phyloP scores from a whole-genome alignment of 2,329 filamentous ascomycete genomes.

The Botrytis galanthina region DNA sequence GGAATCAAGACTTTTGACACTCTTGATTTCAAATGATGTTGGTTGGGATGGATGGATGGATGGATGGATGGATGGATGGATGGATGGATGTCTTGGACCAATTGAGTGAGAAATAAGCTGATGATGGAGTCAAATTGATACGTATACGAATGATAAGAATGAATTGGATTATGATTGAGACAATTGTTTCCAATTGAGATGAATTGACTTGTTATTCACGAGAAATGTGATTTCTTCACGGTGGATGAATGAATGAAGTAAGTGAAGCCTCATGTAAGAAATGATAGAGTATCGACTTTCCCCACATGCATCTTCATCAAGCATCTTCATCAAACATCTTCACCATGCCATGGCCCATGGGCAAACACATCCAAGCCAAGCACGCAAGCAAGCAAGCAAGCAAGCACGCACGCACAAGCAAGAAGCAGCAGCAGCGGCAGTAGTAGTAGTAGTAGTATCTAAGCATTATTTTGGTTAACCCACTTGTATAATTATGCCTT shows the following conservation, averaged over 20 bases:
- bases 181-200: not conserved
- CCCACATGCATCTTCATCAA: constrained; percentile 2
- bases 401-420: not conserved
- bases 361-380: not conserved
- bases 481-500: constrained; percentile 6
- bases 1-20: not conserved
- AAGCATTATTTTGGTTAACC: not conserved
- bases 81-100: constrained; percentile 13
- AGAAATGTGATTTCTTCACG: not conserved
- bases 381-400: not conserved
- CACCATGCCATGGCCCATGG: too few species aligned
- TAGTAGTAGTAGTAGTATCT: not conserved
- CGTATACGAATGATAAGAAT: constrained; percentile 5
- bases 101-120: not conserved
- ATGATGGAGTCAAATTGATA: constrained; percentile 17
- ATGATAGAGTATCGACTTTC: not conserved
- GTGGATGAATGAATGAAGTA: not conserved
- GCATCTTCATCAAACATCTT: too few species aligned
- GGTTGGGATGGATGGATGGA: not conserved
- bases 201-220: not conserved
- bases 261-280: not conserved
- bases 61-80: not conserved
- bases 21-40: constrained; percentile 8
- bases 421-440: too few species aligned
- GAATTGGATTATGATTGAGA: not conserved